Evolutionary conservation across 2,329 filamentous ascomycete genomes (phyloP).

Genomic region (Aspergillus pseudonomiae): DNA sequence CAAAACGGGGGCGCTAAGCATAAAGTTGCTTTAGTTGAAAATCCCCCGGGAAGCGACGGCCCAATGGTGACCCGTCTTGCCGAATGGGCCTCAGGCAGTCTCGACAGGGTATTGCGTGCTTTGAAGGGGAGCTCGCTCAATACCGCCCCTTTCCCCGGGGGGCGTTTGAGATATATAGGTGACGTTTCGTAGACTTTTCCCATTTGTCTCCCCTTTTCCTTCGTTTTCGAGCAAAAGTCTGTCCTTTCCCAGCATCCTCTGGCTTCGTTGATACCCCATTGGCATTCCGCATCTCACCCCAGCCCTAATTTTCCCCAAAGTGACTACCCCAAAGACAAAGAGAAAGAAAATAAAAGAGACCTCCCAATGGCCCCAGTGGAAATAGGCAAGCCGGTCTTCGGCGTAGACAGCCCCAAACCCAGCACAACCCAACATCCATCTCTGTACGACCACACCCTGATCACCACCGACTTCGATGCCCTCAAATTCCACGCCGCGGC

Average conservation of each 20-base stretch:
- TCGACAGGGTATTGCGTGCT: conserved; percentile 26
- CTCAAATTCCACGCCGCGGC: conserved; percentile 40
- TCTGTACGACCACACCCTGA: conserved; percentile 34
- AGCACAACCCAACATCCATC: neutral
- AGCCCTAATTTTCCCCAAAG: neutral
- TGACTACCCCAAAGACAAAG: neutral
- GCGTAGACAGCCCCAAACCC: neutral
- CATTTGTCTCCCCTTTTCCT: neutral
- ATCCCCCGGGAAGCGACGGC: neutral
- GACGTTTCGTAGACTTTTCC: conserved; percentile 3
- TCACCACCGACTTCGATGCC: conserved; percentile 37
- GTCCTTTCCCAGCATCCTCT: neutral
- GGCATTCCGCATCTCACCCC: neutral
- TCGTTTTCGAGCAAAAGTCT: neutral
- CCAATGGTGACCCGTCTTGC: neutral
- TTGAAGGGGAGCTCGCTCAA: conserved; percentile 15
- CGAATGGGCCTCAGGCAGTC: neutral
- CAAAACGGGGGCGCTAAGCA: neutral
- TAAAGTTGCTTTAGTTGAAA: conserved; percentile 8
- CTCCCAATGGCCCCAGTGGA: conserved; percentile 14
- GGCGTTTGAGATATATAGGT: neutral
- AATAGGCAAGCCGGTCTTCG: conserved; percentile 11
- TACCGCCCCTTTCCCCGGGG: conserved; percentile 4
- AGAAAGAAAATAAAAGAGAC: neutral
- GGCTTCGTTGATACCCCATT: neutral